Evolutionary conservation across 352 stramenopile species (phyloP), one percentile per base, ranked within the genome.

Genomic region (Phytophthora cactorum): DNA sequence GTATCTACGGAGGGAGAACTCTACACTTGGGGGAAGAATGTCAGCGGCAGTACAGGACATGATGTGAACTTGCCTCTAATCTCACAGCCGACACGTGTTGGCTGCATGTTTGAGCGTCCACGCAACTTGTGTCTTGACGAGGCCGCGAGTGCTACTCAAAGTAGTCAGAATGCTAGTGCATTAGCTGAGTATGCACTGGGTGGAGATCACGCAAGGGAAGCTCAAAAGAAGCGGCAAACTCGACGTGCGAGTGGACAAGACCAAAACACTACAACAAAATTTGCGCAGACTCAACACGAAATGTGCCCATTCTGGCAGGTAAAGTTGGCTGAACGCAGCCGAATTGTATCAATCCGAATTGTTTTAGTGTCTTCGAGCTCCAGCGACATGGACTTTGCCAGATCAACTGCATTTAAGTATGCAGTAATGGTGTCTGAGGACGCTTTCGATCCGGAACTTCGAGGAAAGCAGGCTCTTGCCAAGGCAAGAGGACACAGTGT

Each of bases 301-400:
- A 52, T 81, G 27, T 92, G 81, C 77, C 86, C 86, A 5, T 95
- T 95, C 52, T 95, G 86, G 86, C 78, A 95, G 38, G 72, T 86
- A 3, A 52, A 60, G 12, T 44, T 90, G 27, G 6, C 51, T 17
- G 46, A 65, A 28, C 66, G 79, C 38, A 78, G 75, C 52, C 77
- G 77, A 4, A 81, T 91, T 34, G 72, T 85, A 43, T 70, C 57
- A 28, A 71, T 90, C 3, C 59, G 72, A 0, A 62, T 90, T 4
- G 51, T 77, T 2, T 43, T 85, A 15, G 46, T 61, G 32, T 36
- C 50, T 51, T 2, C 46, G 70, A 74, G 10, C 28, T 44, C 29
- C 8, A 65, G 5, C 3, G 51, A 53, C 17, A 22, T 22, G 17
- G 17, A 22, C 17, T 22, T 22, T 22, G 27, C 41, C 9, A 44